phyloP scores from a whole-genome alignment of 2,329 filamentous ascomycete genomes.

The Alternaria alternata region DNA sequence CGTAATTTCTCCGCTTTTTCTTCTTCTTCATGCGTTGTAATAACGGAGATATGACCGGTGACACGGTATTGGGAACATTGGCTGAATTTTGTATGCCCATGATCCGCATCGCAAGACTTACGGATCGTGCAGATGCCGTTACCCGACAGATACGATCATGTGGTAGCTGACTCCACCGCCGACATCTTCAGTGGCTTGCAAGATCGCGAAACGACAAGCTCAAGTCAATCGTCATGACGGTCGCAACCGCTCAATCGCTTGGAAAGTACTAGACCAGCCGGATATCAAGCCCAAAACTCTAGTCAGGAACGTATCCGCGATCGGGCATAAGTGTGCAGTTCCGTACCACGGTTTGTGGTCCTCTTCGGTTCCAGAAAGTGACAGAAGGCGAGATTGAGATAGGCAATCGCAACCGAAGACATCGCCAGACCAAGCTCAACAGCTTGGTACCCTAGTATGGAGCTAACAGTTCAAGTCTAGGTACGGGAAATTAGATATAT shows the following conservation, averaged over 20 bases:
- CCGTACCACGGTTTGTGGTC: neutral
- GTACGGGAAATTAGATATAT: neutral
- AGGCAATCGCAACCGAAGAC: neutral
- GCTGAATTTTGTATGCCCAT: neutral
- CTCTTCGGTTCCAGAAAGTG: neutral
- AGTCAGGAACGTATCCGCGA: conserved; percentile 3
- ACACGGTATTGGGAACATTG: neutral
- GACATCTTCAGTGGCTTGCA: neutral
- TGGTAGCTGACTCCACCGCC: neutral
- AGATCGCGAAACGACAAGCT: neutral
- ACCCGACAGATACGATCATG: neutral
- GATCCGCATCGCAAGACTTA: neutral
- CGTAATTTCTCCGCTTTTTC: neutral
- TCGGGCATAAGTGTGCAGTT: neutral
- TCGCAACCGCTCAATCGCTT: neutral
- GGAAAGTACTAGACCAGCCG: neutral
- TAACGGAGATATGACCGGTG: neutral
- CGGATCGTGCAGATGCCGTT: neutral
- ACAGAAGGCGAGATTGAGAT: neutral
- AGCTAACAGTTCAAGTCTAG: neutral
- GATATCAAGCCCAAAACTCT: neutral
- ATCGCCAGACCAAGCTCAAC: neutral
- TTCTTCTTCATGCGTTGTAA: neutral
- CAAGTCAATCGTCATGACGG: neutral
- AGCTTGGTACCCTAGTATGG: neutral